phyloP scores from a whole-genome alignment of 805 yeast genomes.

The Cyberlindnera amylophila region DNA sequence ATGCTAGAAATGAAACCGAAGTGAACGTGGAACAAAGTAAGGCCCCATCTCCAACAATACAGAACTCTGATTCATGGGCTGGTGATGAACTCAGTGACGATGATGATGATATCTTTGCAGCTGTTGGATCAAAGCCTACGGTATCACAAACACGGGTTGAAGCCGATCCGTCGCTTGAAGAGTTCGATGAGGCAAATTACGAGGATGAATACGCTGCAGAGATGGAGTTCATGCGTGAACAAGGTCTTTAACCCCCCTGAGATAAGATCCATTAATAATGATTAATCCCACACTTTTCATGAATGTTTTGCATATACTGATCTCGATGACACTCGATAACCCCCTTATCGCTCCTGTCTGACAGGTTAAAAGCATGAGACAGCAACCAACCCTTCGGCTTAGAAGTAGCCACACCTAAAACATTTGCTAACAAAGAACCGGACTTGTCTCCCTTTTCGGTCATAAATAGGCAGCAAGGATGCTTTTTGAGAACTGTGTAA shows the following conservation, averaged over 20 bases:
- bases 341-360: neutral
- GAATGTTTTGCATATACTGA: too few relatives aligned
- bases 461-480: too few relatives aligned
- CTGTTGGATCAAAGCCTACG: neutral
- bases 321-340: too few relatives aligned
- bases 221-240: constrained; percentile 23
- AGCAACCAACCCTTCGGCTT: too few relatives aligned
- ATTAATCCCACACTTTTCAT: too few relatives aligned
- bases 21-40: too few relatives aligned
- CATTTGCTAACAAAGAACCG: neutral
- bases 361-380: neutral
- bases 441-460: neutral
- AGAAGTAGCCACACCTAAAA: neutral
- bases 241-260: constrained; percentile 4
- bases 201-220: constrained; percentile 24
- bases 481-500: too few relatives aligned
- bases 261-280: neutral
- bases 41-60: neutral
- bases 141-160: neutral
- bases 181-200: constrained; percentile 10
- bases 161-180: constrained; percentile 9
- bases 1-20: too few relatives aligned
- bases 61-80: too few relatives aligned
- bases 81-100: constrained; percentile 1
- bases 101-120: neutral